These are phyloP conservation scores for Ambrosia trifida DNA, from an alignment of 129 eudicot species.

Conservation along the genomic window DNA sequence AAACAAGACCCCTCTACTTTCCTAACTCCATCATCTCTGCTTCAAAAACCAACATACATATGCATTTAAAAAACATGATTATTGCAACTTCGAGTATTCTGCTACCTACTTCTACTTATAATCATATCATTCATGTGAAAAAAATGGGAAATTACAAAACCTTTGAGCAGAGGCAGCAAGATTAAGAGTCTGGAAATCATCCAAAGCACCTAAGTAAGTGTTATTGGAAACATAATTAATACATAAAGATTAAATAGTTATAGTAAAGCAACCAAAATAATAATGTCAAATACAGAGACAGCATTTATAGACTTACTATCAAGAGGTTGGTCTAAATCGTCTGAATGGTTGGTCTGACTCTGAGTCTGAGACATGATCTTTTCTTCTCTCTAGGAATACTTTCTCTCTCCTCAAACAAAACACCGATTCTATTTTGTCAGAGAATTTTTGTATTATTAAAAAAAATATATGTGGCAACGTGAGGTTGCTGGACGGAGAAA, in stretches of 20 bases:
- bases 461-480: background rate
- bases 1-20: constrained; percentile 40
- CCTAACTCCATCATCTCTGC: constrained; percentile 40
- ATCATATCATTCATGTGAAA: background rate
- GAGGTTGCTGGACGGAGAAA: background rate
- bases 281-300: background rate
- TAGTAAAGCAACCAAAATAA: background rate
- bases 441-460: background rate
- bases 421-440: too few species aligned
- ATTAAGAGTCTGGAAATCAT: constrained; percentile 81
- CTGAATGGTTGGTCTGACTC: constrained; percentile 55
- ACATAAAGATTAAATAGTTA: too few species aligned
- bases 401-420: background rate
- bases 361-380: constrained; percentile 33
- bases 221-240: background rate
- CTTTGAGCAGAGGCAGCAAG: constrained; percentile 75
- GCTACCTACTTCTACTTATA: too few species aligned
- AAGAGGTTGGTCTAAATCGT: constrained; percentile 84
- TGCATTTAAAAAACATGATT: background rate
- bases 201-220: constrained; percentile 75
- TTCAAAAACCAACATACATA: constrained; percentile 8
- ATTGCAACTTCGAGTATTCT: background rate
- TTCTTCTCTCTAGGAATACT: background rate
- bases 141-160: constrained; percentile 27
- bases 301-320: constrained; percentile 58